Percentiles rank a stretch among this genome's conserved stretches.
Conservation (phyloP, 495 filamentous ascomycete species). For the Daldinia childiae region DNA sequence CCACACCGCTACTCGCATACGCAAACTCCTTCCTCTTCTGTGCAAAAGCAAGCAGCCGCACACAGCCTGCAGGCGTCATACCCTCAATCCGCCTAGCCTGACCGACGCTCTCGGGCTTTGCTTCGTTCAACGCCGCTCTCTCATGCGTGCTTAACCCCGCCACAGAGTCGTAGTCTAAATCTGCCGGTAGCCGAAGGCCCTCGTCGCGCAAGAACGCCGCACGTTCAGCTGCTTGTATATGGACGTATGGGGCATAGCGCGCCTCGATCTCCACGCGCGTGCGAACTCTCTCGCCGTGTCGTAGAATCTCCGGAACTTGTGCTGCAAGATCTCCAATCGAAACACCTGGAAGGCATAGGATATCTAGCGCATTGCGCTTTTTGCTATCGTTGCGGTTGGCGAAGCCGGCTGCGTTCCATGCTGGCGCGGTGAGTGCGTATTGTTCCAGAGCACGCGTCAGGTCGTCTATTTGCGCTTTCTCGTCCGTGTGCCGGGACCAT, state of each 20-base stretch:
- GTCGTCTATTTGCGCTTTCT: slow-evolving; percentile 69
- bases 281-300: slow-evolving; percentile 64
- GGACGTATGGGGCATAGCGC: slow-evolving; percentile 84
- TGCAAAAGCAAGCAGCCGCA: slow-evolving; percentile 66
- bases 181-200: slow-evolving; percentile 71
- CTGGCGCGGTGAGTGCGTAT: slow-evolving; percentile 62
- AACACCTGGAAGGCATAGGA: slow-evolving; percentile 71
- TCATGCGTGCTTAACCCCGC: slow-evolving; percentile 82
- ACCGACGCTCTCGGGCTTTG: slow-evolving; percentile 82
- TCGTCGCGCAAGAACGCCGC: slow-evolving; percentile 79
- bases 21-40: slow-evolving; percentile 27
- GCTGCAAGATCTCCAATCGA: slow-evolving; percentile 63
- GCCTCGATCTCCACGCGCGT: slow-evolving; percentile 80
- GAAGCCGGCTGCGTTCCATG: slow-evolving; percentile 78
- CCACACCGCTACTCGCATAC: background rate
- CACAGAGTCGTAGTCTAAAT: slow-evolving; percentile 79
- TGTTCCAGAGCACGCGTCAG: slow-evolving; percentile 67
- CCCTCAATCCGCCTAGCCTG: slow-evolving; percentile 92
- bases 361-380: slow-evolving; percentile 74
- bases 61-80: slow-evolving; percentile 67
- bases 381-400: slow-evolving; percentile 66
- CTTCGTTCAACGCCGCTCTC: slow-evolving; percentile 69
- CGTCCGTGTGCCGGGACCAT: slow-evolving; percentile 74
- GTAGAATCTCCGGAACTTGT: slow-evolving; percentile 60
- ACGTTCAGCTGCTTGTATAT: slow-evolving; percentile 70